Evolutionary conservation across 176 grass and related monocot genomes (phyloP).

Genomic region (maize (Zea mays)): Zm-B73-REFERENCE-NAM-5.0 NC_050104.1:17607501-17608000

Average conservation of each 20-base stretch:
- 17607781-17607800: not conserved
- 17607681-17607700: conserved; percentile 74
- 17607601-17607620: conserved; percentile 68
- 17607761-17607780: conserved; percentile 91
- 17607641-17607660: conserved; percentile 99
- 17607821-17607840: conserved; percentile 23
- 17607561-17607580: conserved; percentile 97
- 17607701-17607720: conserved; percentile 96
- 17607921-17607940: conserved; percentile 92
- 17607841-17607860: conserved; percentile 44
- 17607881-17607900: conserved; percentile 98
- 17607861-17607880: conserved; percentile 94
- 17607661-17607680: conserved; percentile 93
- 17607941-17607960: conserved; percentile 97
- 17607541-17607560: conserved; percentile 97
- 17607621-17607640: conserved; percentile 76
- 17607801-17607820: not conserved
- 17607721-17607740: conserved; percentile 97
- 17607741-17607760: conserved; percentile 87
- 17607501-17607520: conserved; percentile 67
- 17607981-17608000: conserved; percentile 82
- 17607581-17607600: conserved; percentile 97
- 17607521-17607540: conserved; percentile 86
- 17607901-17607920: conserved; percentile 98
- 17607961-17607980: conserved; percentile 91